Conservation (phyloP, 257 asterid genomes). For the Salvia miltiorrhiza region DNA sequence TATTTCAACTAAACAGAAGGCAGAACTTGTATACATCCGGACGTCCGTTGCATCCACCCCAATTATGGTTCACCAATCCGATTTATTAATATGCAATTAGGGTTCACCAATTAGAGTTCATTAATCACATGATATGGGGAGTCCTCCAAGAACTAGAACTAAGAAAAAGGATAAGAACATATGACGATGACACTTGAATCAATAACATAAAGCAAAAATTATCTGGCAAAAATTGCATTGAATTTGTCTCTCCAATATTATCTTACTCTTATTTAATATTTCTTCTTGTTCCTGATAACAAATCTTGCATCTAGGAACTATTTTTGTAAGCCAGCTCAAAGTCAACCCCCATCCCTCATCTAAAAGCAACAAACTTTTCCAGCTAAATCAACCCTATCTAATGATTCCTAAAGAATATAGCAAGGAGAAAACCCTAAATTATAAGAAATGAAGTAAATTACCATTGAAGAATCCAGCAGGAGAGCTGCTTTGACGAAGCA, state of each 20-base stretch:
- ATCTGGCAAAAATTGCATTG: neutral
- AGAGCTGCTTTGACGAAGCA: constrained; percentile 83
- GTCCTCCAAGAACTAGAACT: neutral
- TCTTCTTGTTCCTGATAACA: too few species aligned
- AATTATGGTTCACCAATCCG: too few species aligned
- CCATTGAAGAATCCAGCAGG: constrained; percentile 91
- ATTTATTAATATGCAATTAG: too few species aligned
- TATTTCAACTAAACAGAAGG: neutral
- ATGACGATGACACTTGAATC: neutral
- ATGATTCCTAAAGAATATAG: neutral
- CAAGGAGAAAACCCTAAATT: neutral
- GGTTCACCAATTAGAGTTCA: too few species aligned
- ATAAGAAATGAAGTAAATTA: constrained; percentile 19
- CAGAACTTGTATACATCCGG: neutral
- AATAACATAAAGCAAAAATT: neutral
- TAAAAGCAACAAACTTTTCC: constrained; percentile 17
- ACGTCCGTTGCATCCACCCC: too few species aligned
- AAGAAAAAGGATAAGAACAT: neutral
- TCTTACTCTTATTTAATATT: neutral
- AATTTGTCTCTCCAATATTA: neutral
- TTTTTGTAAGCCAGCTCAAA: constrained; percentile 7
- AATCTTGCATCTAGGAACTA: neutral
- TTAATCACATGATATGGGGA: neutral
- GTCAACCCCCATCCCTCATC: constrained; percentile 23
- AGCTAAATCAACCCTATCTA: neutral